Percentiles rank a stretch among this genome's conserved stretches.
Evolutionary conservation across 495 filamentous ascomycete genomes (phyloP).

Genomic region (Acidiella bohemica): DNA sequence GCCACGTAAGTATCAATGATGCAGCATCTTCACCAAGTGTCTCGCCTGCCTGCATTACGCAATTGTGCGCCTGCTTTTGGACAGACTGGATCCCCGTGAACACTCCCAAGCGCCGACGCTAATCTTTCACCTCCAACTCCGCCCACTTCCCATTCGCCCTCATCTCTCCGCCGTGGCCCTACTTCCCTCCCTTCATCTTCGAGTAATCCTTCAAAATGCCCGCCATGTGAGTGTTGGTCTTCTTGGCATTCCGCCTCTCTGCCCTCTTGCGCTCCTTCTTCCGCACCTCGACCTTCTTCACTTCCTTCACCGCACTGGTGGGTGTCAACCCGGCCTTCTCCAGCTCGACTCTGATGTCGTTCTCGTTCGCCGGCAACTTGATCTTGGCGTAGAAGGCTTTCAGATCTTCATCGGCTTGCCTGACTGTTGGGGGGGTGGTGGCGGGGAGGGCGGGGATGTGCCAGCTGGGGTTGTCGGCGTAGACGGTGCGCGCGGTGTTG

Average conservation of each 20-base stretch:
- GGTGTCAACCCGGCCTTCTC: constrained; percentile 27
- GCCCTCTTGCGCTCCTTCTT: constrained; percentile 57
- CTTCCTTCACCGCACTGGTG: constrained; percentile 41
- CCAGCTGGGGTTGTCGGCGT: constrained; percentile 59
- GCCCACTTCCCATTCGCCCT: background rate
- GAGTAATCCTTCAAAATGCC: constrained; percentile 77
- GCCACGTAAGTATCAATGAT: no score
- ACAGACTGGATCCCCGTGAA: no score
- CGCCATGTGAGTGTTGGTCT: constrained; percentile 87
- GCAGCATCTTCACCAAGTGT: no score
- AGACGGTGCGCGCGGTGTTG: constrained; percentile 68
- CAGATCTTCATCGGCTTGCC: constrained; percentile 48
- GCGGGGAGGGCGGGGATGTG: constrained; percentile 1
- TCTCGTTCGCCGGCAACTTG: constrained; percentile 53
- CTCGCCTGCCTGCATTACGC: no score
- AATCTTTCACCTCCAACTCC: background rate
- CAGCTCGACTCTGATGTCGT: constrained; percentile 53
- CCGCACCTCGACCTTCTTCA: constrained; percentile 44
- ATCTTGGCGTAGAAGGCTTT: constrained; percentile 68
- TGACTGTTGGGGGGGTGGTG: background rate
- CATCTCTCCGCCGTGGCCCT: background rate
- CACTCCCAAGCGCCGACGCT: background rate
- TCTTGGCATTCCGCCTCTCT: constrained; percentile 60
- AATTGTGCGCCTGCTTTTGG: no score
- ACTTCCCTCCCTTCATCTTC: constrained; percentile 25